Evolutionary conservation across 768 basidiomycete genomes (phyloP), one percentile per base, ranked within the genome.

Genomic region (Mycena maculata): DNA sequence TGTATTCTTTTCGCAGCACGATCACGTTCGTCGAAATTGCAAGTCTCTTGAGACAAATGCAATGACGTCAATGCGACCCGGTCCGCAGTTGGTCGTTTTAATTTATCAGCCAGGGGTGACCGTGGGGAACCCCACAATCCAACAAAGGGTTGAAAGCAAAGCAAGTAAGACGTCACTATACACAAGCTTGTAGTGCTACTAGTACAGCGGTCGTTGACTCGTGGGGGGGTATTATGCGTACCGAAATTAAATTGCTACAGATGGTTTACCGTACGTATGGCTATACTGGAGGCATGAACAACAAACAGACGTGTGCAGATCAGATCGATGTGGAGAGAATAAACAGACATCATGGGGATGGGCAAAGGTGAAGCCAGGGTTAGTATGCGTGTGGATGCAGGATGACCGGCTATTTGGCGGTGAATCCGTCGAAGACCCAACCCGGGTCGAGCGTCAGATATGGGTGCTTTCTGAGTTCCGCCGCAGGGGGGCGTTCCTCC

Each of bases 401-500:
- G 63, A 72, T 70, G 57, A 50, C 44, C 76, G 78, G 75, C 77
- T 81, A 84, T 73, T 82, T 84, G 25, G 65, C 38, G 16, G 63
- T 58, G 77, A 86, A 88, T 76, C 88, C 89, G 70, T 83, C 87
- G 83, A 95, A 95, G 64, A 81, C 79, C 93, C 94, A 95, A 63
- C 85, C 90, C 50, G 84, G 84, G 64, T 90, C 87, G 64, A 94
- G 86, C 72, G 78, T 80, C 56, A 95, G 86, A 82, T 93, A 98
- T 42, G 86, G 86, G 79, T 98, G 95, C 69, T 84, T 84, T 67
- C 92, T 86, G 63, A 97, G 86, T 73, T 94, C 93, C 38, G 88
- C 82, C 36, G 95, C 92, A 28, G 82, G 88, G 3, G 95, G 92
- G 38, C 96, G 90, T 70, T 93, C 88, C 58, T 92, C 89, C 11